Conservation (phyloP, 2,329 filamentous ascomycete genomes). For the Leptographium galeiforme region DNA sequence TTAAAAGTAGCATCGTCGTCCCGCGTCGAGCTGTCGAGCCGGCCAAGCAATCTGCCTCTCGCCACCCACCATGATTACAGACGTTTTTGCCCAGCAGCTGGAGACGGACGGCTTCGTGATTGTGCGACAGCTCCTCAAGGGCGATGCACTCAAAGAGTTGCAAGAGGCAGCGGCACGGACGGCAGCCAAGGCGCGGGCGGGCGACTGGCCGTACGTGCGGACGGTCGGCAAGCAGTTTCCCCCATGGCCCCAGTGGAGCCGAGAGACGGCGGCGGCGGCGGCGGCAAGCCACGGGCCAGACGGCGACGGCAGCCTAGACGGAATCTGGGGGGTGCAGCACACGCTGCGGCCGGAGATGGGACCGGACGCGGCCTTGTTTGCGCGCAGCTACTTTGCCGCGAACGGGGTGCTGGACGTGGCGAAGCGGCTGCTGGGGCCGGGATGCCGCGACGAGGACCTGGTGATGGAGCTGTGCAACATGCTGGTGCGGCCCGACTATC, state of each 20-base stretch:
- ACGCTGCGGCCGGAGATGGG: constrained; percentile 59
- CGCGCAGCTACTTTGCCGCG: constrained; percentile 57
- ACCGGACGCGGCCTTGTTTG: constrained; percentile 47
- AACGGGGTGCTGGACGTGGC: constrained; percentile 48
- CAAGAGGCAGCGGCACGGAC: constrained; percentile 44
- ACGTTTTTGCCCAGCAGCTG: constrained; percentile 37
- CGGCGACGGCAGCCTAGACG: neutral
- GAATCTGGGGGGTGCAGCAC: constrained; percentile 86
- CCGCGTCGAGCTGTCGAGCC: too few species aligned
- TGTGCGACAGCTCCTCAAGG: constrained; percentile 49
- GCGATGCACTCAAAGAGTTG: constrained; percentile 39
- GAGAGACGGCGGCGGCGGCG: constrained; percentile 26
- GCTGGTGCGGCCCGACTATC: constrained; percentile 54
- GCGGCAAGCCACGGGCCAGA: neutral
- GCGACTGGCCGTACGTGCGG: constrained; percentile 68
- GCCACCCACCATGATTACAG: neutral
- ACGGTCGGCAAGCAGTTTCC: constrained; percentile 86
- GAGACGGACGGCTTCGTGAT: constrained; percentile 63
- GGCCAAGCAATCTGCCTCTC: neutral
- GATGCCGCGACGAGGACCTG: constrained; percentile 43
- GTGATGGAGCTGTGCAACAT: constrained; percentile 86
- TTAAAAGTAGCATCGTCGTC: too few species aligned
- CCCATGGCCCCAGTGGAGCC: constrained; percentile 52
- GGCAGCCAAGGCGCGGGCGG: constrained; percentile 50
- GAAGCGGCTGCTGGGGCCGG: constrained; percentile 45